Evolutionary conservation across 1,284 basidiomycete species (phyloP), one percentile per base, ranked within the genome.

Genomic region (Trametes versicolor): DNA sequence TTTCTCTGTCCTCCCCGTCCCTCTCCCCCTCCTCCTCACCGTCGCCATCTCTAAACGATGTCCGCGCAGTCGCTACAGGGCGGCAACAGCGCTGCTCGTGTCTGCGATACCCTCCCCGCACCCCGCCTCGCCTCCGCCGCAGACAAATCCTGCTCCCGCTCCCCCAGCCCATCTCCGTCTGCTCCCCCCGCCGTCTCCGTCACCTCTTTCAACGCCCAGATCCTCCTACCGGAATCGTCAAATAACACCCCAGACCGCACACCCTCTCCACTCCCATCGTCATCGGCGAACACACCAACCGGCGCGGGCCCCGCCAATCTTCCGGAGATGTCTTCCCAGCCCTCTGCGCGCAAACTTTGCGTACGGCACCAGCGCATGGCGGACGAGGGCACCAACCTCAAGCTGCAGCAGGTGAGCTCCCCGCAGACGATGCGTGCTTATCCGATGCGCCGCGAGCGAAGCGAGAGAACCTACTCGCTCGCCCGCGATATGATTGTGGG

Each of bases 341-440:
- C 82, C 23, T 81, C 84, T 2, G 82, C 85, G 2, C 83, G 91
- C 55, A 96, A 94, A 78, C 84, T 97, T 15, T 97, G 96, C 75
- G 88, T 95, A 12, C 81, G 96, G 45, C 97, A 99, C 80, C 95
- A 98, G 80, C 87, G 97, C 54, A 99, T 98, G 93, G 98, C 98
- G 9, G 97, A 99, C 80, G 92, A 98, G 77, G 96, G 95, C 25
- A 96, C 92, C 32, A 98, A 95, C 76, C 82, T 94, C 66, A 96
- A 94, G 80, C 84, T 99, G 17, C 98, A 99, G 79, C 91, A 93
- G 85, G 97, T 97, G 71, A 74, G 88, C 61, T 41, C 39, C 6
- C 21, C 4, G 6, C 48, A 36, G 29, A 8, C 27, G 29, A 37
- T 29, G 29, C 2, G 29, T 25, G 32, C 36, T 41, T 47, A 54